Conservation (phyloP, 352 stramenopile genomes). For the Phytophthora sojae region DNA sequence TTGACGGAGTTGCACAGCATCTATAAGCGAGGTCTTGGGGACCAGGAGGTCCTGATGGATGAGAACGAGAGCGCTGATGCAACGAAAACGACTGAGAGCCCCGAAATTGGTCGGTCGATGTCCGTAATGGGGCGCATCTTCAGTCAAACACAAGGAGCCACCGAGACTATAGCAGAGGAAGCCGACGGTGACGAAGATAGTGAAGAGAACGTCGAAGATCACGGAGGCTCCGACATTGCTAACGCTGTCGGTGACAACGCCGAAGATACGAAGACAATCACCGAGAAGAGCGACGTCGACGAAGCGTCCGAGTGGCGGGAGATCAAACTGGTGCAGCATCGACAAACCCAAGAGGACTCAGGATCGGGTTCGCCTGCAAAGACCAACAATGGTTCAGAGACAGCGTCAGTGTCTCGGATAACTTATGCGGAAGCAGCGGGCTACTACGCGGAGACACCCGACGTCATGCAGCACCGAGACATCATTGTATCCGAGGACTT, state of each 20-base stretch:
- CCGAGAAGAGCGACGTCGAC: conserved; percentile 33
- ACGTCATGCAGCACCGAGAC: conserved; percentile 52
- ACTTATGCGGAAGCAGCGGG: conserved; percentile 52
- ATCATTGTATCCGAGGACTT: conserved; percentile 69
- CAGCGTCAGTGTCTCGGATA: conserved; percentile 34
- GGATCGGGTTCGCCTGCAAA: background rate
- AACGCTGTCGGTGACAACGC: conserved; percentile 17
- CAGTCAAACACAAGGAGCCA: conserved; percentile 42
- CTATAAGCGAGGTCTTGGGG: conserved; percentile 82
- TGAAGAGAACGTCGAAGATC: conserved; percentile 16
- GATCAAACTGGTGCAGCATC: conserved; percentile 53
- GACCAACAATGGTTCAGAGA: conserved; percentile 8
- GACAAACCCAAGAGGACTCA: conserved; percentile 11
- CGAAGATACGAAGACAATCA: conserved; percentile 15
- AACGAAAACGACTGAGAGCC: background rate
- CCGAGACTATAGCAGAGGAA: conserved; percentile 55
- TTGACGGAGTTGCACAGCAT: conserved; percentile 79
- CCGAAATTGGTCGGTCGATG: conserved; percentile 16
- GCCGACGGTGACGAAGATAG: conserved; percentile 39
- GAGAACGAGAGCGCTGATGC: conserved; percentile 36
- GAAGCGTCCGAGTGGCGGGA: conserved; percentile 63
- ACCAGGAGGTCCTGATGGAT: conserved; percentile 69
- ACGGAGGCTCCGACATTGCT: conserved; percentile 2
- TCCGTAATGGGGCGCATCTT: conserved; percentile 60
- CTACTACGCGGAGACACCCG: conserved; percentile 52